Evolutionary conservation across 495 filamentous ascomycete genomes (phyloP), one percentile per base, ranked within the genome.

Genomic region (Annulohypoxylon maeteangense): DNA sequence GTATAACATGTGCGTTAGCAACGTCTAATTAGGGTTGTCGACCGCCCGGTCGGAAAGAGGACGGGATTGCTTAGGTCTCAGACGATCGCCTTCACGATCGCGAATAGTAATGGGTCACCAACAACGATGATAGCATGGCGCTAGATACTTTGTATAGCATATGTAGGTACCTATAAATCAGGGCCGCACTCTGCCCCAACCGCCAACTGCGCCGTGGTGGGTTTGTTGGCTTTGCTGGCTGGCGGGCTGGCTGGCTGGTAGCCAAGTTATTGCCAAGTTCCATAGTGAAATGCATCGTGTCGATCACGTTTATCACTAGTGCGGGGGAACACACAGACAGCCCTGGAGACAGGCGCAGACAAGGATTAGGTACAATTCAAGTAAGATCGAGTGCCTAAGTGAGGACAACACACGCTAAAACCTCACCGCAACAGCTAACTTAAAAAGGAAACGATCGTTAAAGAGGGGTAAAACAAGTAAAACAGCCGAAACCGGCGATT

Each of bases 301-400:
- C 40, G 31, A 71, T 67, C 68, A 66, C 56, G 36, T 56, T 47
- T 58, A 57, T 48, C 29, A 23, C 29, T 64, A 62, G 68, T 71
- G 68, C 68, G 68, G 68, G 68, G 66, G 56, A 50, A 62, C 51
- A 50, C 60, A 62, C 47, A n/a, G n/a, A n/a, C n/a, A n/a, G n/a
- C n/a, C n/a, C n/a, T n/a, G n/a, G n/a, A n/a, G n/a, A n/a, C n/a
- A 22, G 34, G 55, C 54, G 42, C 20, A 31, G 57, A 25, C 68
- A 62, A 48, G 68, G 62, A 27, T 59, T 32, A 38, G 6, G 22
- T 50, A 53, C n/a, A 31, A 40, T 10, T 51, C n/a, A n/a, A n/a
- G n/a, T n/a, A n/a, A n/a, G n/a, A n/a, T n/a, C n/a, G n/a, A n/a
- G n/a, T n/a, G n/a, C n/a, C n/a, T n/a, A n/a, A n/a, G n/a, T n/a